Percentiles rank a stretch among this genome's conserved stretches.
These are phyloP conservation scores for Fragaria ananassa DNA, from an alignment of 306 rosid genomes.

Conservation along the genomic window DNA sequence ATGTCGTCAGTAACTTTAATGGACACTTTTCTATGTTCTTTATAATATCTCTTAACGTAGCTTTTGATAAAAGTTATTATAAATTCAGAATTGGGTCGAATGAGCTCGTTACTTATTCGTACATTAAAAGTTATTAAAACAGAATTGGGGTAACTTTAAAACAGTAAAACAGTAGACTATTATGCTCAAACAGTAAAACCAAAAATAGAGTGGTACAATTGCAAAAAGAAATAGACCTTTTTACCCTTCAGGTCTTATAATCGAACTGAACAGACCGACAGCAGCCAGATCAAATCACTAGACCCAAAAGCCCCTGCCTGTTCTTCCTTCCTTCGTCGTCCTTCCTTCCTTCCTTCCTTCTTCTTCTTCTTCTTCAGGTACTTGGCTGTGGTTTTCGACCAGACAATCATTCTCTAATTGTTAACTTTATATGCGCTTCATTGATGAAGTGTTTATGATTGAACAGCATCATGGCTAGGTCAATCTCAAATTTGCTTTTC, in stretches of 20 bases:
- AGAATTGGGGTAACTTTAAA: too few species aligned
- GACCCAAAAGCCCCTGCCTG: neutral
- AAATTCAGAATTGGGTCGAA: too few species aligned
- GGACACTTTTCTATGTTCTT: too few species aligned
- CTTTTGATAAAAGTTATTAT: too few species aligned
- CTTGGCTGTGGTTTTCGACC: neutral
- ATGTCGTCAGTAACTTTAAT: too few species aligned
- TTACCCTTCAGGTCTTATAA: neutral
- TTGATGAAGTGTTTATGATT: neutral
- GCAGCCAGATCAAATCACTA: neutral
- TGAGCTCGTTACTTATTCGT: too few species aligned
- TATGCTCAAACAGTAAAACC: too few species aligned
- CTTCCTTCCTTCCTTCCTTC: neutral
- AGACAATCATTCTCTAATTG: neutral
- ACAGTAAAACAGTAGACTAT: too few species aligned
- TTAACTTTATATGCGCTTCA: neutral
- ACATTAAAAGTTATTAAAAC: too few species aligned
- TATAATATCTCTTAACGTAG: too few species aligned
- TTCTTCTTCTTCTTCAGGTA: neutral
- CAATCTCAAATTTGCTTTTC: conserved; percentile 36
- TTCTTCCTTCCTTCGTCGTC: neutral
- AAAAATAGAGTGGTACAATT: neutral
- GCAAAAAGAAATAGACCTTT: neutral
- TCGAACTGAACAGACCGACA: neutral
- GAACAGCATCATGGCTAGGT: conserved; percentile 34